Percentiles rank a stretch among this genome's conserved stretches.
These are phyloP conservation scores for Tuber brumale DNA, from an alignment of 495 filamentous ascomycete species.

Conservation along the genomic window DNA sequence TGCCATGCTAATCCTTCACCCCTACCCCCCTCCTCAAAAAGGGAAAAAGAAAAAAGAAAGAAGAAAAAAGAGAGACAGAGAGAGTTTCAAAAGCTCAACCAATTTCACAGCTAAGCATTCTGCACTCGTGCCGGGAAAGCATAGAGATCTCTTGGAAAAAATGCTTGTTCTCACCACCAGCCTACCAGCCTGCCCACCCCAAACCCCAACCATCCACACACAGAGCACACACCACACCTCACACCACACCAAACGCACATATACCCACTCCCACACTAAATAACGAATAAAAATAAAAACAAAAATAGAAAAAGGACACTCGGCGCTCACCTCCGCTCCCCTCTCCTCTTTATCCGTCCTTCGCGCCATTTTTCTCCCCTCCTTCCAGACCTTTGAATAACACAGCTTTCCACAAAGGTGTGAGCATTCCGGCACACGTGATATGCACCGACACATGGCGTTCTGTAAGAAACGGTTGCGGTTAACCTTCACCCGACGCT, in stretches of 20 bases:
- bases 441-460: background rate
- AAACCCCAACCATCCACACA: conserved; percentile 5
- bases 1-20: conserved; percentile 9
- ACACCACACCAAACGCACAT: conserved; percentile 11
- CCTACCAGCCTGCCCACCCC: background rate
- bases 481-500: too few species aligned
- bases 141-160: conserved; percentile 20
- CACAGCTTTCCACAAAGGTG: background rate
- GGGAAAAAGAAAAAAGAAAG: too few species aligned
- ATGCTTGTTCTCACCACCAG: conserved; percentile 14
- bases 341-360: conserved; percentile 12
- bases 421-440: background rate
- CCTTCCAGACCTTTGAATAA: conserved; percentile 5
- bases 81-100: background rate
- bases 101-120: background rate
- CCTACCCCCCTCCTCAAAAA: conserved; percentile 12
- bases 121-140: conserved; percentile 24
- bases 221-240: background rate
- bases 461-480: background rate
- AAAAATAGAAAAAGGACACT: background rate
- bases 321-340: background rate
- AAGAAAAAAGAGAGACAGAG: background rate
- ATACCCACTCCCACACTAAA: background rate
- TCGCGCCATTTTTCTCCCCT: conserved; percentile 26
- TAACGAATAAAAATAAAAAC: background rate